Conservation (phyloP, 495 filamentous ascomycete genomes). For the Daldinia bambusicola region DNA sequence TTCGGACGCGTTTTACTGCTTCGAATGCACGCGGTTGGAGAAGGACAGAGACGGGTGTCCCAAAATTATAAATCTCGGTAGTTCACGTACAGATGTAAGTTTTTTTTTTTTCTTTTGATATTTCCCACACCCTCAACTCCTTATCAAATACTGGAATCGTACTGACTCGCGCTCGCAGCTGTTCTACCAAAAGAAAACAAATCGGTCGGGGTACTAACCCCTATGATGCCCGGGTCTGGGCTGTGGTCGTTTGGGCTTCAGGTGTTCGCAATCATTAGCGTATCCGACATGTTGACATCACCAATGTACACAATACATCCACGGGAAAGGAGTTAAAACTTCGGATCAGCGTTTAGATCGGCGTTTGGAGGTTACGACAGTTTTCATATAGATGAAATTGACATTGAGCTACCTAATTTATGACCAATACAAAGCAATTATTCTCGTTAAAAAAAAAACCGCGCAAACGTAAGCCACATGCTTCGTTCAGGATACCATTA, state of each 20-base stretch:
- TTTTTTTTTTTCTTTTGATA: not conserved
- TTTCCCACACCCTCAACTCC: no score
- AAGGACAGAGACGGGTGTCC: constrained; percentile 98
- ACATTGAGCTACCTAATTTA: constrained; percentile 19
- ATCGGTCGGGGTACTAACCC: constrained; percentile 59
- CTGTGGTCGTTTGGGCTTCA: constrained; percentile 11
- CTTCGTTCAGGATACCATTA: constrained; percentile 26
- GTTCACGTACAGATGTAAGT: constrained; percentile 91
- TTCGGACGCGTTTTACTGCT: constrained; percentile 99
- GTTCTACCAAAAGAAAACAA: constrained; percentile 66
- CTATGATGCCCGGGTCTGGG: constrained; percentile 56
- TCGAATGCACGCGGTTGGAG: constrained; percentile 96
- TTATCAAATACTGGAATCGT: constrained; percentile 1
- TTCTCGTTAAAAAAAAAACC: constrained; percentile 16
- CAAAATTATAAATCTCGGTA: constrained; percentile 99
- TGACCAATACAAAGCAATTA: constrained; percentile 19
- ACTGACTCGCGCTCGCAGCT: constrained; percentile 52
- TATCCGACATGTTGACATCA: constrained; percentile 7
- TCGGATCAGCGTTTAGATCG: constrained; percentile 39
- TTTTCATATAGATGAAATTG: constrained; percentile 23
- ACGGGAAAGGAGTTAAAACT: constrained; percentile 4
- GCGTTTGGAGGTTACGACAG: constrained; percentile 42
- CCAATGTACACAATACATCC: constrained; percentile 8
- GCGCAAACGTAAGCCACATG: constrained; percentile 21
- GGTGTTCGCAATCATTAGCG: constrained; percentile 7